Conservation (phyloP, 352 stramenopile genomes). For the Globisporangium paroecandrum region DNA sequence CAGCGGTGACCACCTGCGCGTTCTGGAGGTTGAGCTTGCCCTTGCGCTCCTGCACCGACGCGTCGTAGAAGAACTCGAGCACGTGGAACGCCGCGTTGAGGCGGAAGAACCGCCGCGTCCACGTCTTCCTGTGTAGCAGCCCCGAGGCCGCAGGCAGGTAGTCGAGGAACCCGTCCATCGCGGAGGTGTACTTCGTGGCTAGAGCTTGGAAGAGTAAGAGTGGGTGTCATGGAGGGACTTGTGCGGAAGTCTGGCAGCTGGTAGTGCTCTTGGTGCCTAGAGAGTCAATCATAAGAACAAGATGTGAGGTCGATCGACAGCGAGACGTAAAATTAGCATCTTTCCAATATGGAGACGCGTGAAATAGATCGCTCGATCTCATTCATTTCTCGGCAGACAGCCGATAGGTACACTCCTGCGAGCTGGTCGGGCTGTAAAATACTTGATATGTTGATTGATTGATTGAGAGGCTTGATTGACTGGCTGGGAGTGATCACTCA, state of each 20-base stretch:
- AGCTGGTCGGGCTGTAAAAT: neutral
- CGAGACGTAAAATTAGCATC: neutral
- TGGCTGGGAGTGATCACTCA: neutral
- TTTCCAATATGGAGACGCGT: neutral
- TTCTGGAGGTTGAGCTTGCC: slow-evolving; percentile 38
- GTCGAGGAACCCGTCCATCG: slow-evolving; percentile 62
- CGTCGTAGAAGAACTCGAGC: slow-evolving; percentile 63
- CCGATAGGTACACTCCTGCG: neutral
- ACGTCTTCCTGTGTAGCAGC: slow-evolving; percentile 38
- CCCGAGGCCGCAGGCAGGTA: slow-evolving; percentile 31
- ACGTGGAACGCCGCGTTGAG: slow-evolving; percentile 44
- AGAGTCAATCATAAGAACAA: neutral
- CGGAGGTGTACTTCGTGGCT: neutral
- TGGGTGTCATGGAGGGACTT: neutral
- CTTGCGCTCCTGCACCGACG: slow-evolving; percentile 35
- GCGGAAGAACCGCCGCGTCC: slow-evolving; percentile 45
- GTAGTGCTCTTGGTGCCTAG: neutral
- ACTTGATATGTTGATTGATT: slow-evolving; percentile 5
- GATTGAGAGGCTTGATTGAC: neutral
- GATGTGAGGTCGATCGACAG: neutral
- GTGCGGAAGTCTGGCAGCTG: neutral
- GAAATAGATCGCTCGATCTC: slow-evolving; percentile 8
- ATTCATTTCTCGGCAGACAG: neutral
- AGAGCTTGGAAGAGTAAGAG: neutral
- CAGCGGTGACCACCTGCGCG: slow-evolving; percentile 40